phyloP scores from a whole-genome alignment of 2,329 filamentous ascomycete species.

The Akanthomyces dipterigenus region DNA sequence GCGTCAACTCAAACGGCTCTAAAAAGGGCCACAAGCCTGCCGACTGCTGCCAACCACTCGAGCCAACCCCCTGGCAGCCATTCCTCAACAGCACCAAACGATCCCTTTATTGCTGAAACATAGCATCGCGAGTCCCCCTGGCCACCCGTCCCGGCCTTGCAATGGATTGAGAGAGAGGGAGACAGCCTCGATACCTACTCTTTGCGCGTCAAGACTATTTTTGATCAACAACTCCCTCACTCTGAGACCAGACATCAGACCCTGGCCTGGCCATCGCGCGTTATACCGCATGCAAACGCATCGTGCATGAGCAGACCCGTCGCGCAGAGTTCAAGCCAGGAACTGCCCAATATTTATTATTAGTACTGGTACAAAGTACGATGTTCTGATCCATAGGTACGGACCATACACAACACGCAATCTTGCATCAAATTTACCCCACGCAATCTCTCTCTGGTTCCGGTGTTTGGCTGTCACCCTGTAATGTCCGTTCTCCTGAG shows the following conservation, averaged over 20 bases:
- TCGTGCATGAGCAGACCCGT: slow-evolving; percentile 1
- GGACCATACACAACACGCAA: background rate
- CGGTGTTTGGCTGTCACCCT: background rate
- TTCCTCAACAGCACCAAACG: background rate
- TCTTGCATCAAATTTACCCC: slow-evolving; percentile 7
- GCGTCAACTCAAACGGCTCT: background rate
- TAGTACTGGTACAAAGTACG: background rate
- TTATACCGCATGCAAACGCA: background rate
- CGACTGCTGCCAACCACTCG: background rate
- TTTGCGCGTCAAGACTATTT: background rate
- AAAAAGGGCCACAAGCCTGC: background rate
- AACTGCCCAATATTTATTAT: background rate
- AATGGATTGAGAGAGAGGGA: background rate
- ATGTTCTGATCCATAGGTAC: background rate
- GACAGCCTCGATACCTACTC: background rate
- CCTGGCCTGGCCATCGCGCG: background rate
- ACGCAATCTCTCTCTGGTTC: slow-evolving; percentile 6
- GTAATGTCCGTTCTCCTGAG: slow-evolving; percentile 3
- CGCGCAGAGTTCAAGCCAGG: background rate
- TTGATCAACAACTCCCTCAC: background rate
- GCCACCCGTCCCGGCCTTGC: background rate
- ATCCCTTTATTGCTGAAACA: background rate
- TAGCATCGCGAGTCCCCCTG: background rate
- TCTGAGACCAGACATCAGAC: background rate
- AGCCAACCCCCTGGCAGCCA: background rate